Evolutionary conservation across 2,329 filamentous ascomycete species (phyloP).

Genomic region (Paecilomyces dactylethromorphus): DNA sequence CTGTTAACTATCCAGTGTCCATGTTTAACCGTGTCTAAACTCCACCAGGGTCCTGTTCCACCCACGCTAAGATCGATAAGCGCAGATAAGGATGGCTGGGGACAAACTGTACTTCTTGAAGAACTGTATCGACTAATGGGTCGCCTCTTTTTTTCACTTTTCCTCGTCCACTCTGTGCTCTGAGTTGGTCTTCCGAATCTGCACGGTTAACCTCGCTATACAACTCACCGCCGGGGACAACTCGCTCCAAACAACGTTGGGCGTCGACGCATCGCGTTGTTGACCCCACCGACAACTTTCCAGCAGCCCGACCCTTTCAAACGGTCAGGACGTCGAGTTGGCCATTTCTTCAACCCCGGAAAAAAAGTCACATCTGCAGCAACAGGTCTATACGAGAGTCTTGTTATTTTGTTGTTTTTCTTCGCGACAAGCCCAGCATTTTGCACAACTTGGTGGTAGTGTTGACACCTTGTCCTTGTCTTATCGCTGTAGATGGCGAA

Average conservation of each 20-base stretch:
- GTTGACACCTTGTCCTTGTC: neutral
- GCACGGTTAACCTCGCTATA: neutral
- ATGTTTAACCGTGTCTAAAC: neutral
- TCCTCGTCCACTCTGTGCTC: neutral
- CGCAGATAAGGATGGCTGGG: neutral
- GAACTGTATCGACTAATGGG: neutral
- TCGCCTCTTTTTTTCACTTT: neutral
- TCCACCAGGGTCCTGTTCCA: neutral
- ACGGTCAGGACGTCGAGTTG: neutral
- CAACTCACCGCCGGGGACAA: neutral
- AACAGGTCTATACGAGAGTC: neutral
- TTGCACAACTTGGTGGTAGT: neutral
- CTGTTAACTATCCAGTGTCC: neutral
- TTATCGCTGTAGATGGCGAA: conserved; percentile 14
- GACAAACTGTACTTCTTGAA: neutral
- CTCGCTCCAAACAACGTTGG: neutral
- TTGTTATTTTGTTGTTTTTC: neutral
- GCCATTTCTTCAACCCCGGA: neutral
- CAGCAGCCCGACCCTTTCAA: neutral
- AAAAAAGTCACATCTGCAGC: neutral
- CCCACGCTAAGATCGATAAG: neutral
- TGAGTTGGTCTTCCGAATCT: neutral
- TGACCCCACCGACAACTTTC: neutral
- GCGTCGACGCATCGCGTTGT: neutral
- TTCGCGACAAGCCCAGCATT: neutral